Conservation (phyloP, 768 basidiomycete genomes). For the Mycena rosella region DNA sequence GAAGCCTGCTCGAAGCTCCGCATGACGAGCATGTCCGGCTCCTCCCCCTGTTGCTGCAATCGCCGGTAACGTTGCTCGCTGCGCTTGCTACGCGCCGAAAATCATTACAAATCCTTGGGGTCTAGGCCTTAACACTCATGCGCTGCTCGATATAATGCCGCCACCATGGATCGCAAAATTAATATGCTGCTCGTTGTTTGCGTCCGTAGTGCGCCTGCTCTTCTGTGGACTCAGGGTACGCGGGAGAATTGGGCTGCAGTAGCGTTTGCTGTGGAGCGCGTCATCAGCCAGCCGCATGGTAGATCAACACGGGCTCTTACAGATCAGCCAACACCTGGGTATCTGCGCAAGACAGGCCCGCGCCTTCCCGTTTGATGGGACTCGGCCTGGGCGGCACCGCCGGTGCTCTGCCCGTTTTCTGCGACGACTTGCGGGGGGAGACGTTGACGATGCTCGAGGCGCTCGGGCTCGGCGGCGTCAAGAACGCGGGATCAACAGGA, state of each 20-base stretch:
- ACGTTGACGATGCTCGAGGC: background rate
- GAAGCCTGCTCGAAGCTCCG: background rate
- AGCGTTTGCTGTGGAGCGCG: background rate
- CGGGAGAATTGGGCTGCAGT: background rate
- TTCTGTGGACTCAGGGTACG: background rate
- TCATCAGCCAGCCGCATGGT: background rate
- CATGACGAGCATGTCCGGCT: slow-evolving; percentile 12
- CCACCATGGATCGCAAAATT: slow-evolving; percentile 19
- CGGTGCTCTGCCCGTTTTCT: too few relatives aligned
- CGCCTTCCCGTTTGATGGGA: too few relatives aligned
- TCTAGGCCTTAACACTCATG: slow-evolving; percentile 4
- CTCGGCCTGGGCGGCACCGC: too few relatives aligned
- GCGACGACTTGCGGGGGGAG: background rate
- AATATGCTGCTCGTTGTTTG: background rate
- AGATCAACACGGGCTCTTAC: too few relatives aligned
- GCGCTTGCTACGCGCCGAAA: background rate
- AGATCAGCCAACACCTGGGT: background rate
- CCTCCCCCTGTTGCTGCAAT: slow-evolving; percentile 1
- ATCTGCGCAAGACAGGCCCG: too few relatives aligned
- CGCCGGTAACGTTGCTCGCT: slow-evolving; percentile 4
- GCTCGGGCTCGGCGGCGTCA: background rate
- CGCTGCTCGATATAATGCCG: slow-evolving; percentile 11
- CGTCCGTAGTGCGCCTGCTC: too few relatives aligned
- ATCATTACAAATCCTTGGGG: background rate
- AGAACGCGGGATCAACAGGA: slow-evolving; percentile 2